Evolutionary conservation across 2,329 filamentous ascomycete genomes (phyloP).

Genomic region (Phialemoniopsis sp.): DNA sequence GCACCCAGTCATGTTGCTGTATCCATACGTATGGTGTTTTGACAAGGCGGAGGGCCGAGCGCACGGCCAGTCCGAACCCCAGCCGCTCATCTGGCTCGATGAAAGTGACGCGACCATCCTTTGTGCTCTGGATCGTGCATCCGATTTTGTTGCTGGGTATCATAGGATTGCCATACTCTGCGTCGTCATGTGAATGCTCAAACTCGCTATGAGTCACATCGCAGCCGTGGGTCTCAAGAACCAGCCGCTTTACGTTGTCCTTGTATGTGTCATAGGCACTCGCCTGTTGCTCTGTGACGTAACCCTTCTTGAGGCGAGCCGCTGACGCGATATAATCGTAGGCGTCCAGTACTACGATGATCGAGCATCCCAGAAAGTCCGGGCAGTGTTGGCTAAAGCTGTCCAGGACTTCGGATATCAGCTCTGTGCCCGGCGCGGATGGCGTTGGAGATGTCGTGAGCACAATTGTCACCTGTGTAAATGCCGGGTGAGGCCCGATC

Average conservation of each 20-base stretch:
- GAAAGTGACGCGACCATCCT: conserved; percentile 35
- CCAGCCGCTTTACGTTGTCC: conserved; percentile 36
- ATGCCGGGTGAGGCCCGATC: too few relatives aligned
- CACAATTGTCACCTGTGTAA: conserved; percentile 37
- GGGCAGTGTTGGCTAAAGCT: conserved; percentile 41
- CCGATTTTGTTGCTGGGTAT: conserved; percentile 24
- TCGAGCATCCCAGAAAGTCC: conserved; percentile 31
- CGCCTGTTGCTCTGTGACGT: conserved; percentile 41
- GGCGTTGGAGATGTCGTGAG: conserved; percentile 53
- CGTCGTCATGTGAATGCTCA: neutral
- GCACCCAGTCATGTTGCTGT: conserved; percentile 53
- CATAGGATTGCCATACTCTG: neutral
- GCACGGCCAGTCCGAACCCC: conserved; percentile 50
- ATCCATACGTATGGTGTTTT: conserved; percentile 51
- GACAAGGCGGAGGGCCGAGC: conserved; percentile 41
- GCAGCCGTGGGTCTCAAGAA: conserved; percentile 21
- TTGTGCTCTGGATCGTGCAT: conserved; percentile 27
- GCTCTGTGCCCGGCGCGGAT: conserved; percentile 46
- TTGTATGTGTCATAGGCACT: conserved; percentile 38
- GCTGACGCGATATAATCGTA: conserved; percentile 40
- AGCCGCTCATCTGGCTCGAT: conserved; percentile 41
- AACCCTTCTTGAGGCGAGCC: conserved; percentile 48
- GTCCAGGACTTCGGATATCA: conserved; percentile 39
- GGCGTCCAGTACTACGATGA: conserved; percentile 49
- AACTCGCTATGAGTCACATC: neutral